Percentiles rank a stretch among this genome's conserved stretches.
Conservation (phyloP, 2,329 filamentous ascomycete species). For the Alternaria postmessia region DNA sequence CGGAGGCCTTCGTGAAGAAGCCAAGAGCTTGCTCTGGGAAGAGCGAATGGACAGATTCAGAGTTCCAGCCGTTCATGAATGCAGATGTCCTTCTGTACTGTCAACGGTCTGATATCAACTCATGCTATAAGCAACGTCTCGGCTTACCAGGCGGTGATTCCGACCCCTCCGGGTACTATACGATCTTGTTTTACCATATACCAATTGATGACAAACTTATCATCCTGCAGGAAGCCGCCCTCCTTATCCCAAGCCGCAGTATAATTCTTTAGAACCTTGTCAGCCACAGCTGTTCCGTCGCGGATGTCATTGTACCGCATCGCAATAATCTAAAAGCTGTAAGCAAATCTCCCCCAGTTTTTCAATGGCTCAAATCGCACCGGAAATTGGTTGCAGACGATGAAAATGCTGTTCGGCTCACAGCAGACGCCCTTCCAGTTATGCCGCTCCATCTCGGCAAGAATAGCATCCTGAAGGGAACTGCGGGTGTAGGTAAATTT, state of each 20-base stretch:
- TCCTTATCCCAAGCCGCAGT: constrained; percentile 46
- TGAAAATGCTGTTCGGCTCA: constrained; percentile 54
- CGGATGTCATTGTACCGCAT: constrained; percentile 50
- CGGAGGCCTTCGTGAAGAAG: not conserved
- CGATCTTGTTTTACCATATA: not conserved
- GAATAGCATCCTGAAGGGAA: constrained; percentile 47
- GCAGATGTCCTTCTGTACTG: not conserved
- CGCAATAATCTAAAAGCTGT: constrained; percentile 42
- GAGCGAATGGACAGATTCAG: not conserved
- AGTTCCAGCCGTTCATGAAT: constrained; percentile 6
- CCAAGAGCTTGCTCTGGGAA: not conserved
- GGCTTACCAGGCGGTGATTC: not conserved
- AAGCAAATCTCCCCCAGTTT: constrained; percentile 5
- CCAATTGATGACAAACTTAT: not conserved
- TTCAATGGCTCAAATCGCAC: constrained; percentile 27
- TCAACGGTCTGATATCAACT: not conserved
- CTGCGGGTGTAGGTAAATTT: constrained; percentile 44
- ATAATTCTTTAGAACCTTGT: constrained; percentile 51
- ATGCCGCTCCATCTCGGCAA: constrained; percentile 51
- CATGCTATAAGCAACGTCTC: not conserved
- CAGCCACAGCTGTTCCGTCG: constrained; percentile 43
- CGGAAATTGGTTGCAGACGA: constrained; percentile 57
- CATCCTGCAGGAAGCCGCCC: constrained; percentile 5
- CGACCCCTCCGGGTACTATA: not conserved
- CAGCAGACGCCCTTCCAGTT: constrained; percentile 55